Evolutionary conservation across 257 asterid genomes (phyloP), one percentile per base, ranked within the genome.

Genomic region (Fraxinus americana): DNA sequence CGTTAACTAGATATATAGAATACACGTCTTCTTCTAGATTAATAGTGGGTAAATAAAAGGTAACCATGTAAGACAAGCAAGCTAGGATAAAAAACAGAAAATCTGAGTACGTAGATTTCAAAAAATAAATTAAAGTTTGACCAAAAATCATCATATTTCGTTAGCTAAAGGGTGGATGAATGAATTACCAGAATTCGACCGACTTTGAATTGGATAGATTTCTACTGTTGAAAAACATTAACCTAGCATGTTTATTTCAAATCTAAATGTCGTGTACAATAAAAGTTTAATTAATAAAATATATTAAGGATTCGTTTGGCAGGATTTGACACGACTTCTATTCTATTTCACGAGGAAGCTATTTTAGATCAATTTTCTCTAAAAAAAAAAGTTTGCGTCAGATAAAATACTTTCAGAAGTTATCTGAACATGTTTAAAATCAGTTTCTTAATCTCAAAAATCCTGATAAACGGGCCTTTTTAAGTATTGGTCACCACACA

Each of bases 81-180:
- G 48, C 78, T 61, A 59, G 29, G 43, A 50, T 29, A 41, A 52
- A 17, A 52, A 14, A 41, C 13, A 8, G 2, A 39, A 1, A 39
- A 39, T 39, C 45, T 41, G 50, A 41, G 50, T 11, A 2, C 50
- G 14, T 0, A 75, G 80, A 80, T 66, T 67, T 57, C 57, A 10
- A 34, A 1, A 35, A 82, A 59, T 82, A 75, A 74, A 69, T 25
- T 5, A 83, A 76, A 76, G 50, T 83, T 72, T 83, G 86, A 79
- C 82, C 82, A 67, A 83, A 50, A 39, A 67, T 76, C 79, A 7
- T 48, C 50, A 41, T 11, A 41, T 38, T 38, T 80, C 68, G 84
- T 80, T 84, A 80, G 85, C 75, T 84, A 75, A 67, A 77, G 75
- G 78, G 80, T 84, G 65, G 85, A 84, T 83, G 82, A 73, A 77